Evolutionary conservation across 805 yeast species (phyloP), one percentile per base, ranked within the genome.

Genomic region (Candida pini): DNA sequence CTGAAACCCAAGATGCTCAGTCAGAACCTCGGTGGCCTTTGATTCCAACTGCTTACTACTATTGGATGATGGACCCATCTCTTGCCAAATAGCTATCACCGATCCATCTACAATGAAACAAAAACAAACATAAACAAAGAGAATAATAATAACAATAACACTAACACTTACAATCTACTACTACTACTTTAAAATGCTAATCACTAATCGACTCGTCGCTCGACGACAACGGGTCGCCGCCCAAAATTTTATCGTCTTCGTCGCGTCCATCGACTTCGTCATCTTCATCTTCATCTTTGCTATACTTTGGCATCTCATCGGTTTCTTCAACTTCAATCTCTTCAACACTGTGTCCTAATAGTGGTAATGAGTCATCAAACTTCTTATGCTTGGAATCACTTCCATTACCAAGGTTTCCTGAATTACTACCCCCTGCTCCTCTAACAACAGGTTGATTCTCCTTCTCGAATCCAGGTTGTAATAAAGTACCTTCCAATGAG

Each of bases 1-100:
- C 6, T 92, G 83, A 49, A 73, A 85, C 23, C 85, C 95, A 23
- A 89, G 62, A 53, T 88, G 96, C 58, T 88, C 96, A 1, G 95
- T 83, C 33, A 89, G 65, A 13, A 87, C 47, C 28, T 72, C 67
- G 7, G 73, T 69, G 1, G 45, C 40, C 9, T 38, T 33, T 43
- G 44, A 28, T 32, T 46, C 51, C 8, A 42, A 16, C n/a, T 38
- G n/a, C n/a, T n/a, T n/a, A n/a, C n/a, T n/a, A n/a, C n/a, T n/a
- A n/a, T n/a, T n/a, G n/a, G n/a, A n/a, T n/a, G n/a, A n/a, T n/a
- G n/a, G n/a, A n/a, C n/a, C n/a, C n/a, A n/a, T n/a, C n/a, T n/a
- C n/a, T n/a, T n/a, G n/a, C n/a, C n/a, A n/a, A n/a, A n/a, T n/a
- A n/a, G n/a, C n/a, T n/a, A n/a, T n/a, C n/a, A n/a, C n/a, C n/a